Percentiles rank a stretch among this genome's conserved stretches.
These are phyloP conservation scores for Gynandropsis gynandra DNA, from an alignment of 345 rosid species.

Conservation along the genomic window DNA sequence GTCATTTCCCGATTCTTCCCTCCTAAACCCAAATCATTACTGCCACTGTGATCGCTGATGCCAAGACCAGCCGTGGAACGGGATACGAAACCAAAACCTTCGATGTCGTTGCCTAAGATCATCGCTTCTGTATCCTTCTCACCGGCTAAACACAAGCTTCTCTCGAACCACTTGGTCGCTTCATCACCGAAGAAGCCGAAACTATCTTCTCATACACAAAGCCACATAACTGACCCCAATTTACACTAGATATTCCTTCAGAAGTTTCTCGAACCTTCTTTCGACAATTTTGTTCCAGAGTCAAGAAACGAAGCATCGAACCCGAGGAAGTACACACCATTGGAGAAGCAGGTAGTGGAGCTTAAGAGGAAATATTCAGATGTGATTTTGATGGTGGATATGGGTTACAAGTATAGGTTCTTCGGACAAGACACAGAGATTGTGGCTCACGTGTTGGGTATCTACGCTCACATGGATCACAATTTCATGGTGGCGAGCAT, in stretches of 20 bases:
- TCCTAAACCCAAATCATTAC: conserved; percentile 49
- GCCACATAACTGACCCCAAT: conserved; percentile 33
- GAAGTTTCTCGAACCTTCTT: conserved; percentile 24
- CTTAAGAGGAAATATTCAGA: conserved; percentile 59
- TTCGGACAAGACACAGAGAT: conserved; percentile 86
- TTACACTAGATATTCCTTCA: conserved; percentile 45
- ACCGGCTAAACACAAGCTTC: conserved; percentile 63
- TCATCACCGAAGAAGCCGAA: conserved; percentile 40
- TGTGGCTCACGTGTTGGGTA: conserved; percentile 68
- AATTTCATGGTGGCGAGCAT: conserved; percentile 81
- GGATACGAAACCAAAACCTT: conserved; percentile 24
- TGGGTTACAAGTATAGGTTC: conserved; percentile 83
- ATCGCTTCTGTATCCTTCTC: conserved; percentile 64
- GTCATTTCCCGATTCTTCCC: conserved; percentile 84
- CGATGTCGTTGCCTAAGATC: conserved; percentile 42
- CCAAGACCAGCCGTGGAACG: conserved; percentile 17
- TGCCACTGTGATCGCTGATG: conserved; percentile 19
- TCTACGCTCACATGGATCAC: conserved; percentile 73
- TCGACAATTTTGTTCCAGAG: conserved; percentile 10
- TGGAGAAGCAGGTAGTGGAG: conserved; percentile 76
- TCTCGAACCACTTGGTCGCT: conserved; percentile 40
- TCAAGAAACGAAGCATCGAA: not conserved
- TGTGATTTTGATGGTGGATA: conserved; percentile 83
- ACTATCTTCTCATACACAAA: conserved; percentile 48
- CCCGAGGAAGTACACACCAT: conserved; percentile 57